Percentiles rank a stretch among this genome's conserved stretches.
Conservation (phyloP, 2,329 filamentous ascomycete species). For the Hymenoscyphus scutula region DNA sequence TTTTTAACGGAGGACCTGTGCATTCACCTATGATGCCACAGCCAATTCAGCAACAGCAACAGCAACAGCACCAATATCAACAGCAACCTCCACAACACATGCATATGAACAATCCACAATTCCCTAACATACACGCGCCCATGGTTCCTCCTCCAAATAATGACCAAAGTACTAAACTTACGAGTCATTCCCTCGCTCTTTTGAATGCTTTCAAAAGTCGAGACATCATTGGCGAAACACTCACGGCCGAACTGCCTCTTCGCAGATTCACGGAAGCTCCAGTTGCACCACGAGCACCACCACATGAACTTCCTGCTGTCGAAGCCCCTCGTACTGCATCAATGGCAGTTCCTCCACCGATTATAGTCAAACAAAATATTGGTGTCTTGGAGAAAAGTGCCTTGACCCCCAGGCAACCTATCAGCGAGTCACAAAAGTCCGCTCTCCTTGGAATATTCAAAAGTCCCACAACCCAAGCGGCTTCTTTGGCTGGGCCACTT, state of each 20-base stretch:
- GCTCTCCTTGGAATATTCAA: conserved; percentile 35
- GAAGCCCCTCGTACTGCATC: conserved; percentile 20
- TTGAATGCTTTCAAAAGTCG: conserved; percentile 44
- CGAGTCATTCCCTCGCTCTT: conserved; percentile 44
- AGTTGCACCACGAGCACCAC: conserved; percentile 11
- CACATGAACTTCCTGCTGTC: conserved; percentile 33
- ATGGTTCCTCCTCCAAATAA: conserved; percentile 29
- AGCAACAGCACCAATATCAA: conserved; percentile 6
- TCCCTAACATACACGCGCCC: conserved; percentile 30
- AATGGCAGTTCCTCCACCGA: conserved; percentile 8
- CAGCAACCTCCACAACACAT: conserved; percentile 14
- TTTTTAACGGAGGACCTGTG: conserved; percentile 44
- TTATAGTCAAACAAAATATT: conserved; percentile 14
- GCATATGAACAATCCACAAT: conserved; percentile 27
- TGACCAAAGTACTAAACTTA: conserved; percentile 37
- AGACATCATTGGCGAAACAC: conserved; percentile 22
- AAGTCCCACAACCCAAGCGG: conserved; percentile 27
- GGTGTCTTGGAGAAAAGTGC: conserved; percentile 15
- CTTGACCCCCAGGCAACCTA: conserved; percentile 23
- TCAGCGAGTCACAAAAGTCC: conserved; percentile 32
- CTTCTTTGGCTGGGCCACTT: conserved; percentile 16
- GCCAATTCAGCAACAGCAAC: conserved; percentile 30
- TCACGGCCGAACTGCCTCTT: conserved; percentile 20
- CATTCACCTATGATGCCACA: conserved; percentile 35
- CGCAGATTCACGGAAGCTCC: conserved; percentile 19